These are phyloP conservation scores for Yamadazyma nakazawae DNA, from an alignment of 805 yeast genomes.

Conservation along the genomic window DNA sequence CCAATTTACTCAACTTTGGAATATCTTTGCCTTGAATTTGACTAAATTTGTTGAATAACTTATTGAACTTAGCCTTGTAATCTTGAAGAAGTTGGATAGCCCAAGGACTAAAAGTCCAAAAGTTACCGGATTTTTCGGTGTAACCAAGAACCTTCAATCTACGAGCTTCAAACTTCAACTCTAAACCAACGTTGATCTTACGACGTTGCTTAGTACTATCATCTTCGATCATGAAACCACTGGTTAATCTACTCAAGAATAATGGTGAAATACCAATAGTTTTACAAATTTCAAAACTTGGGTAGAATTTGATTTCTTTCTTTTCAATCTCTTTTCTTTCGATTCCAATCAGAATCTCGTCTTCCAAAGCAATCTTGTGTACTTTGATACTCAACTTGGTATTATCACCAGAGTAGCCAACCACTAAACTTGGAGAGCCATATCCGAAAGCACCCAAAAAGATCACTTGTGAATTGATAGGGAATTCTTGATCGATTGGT, in stretches of 20 bases:
- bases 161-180: constrained; percentile 75
- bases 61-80: constrained; percentile 61
- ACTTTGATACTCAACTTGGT: constrained; percentile 50
- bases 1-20: constrained; percentile 38
- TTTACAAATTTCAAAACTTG: constrained; percentile 63
- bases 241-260: constrained; percentile 73
- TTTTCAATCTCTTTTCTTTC: constrained; percentile 57
- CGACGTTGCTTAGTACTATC: constrained; percentile 42
- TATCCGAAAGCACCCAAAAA: constrained; percentile 85
- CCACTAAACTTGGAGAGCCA: constrained; percentile 72
- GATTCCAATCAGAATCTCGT: constrained; percentile 67
- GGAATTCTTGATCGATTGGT: constrained; percentile 81
- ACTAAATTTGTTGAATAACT: constrained; percentile 46
- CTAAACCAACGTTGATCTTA: constrained; percentile 72
- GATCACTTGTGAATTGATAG: constrained; percentile 64
- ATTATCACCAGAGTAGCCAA: constrained; percentile 49
- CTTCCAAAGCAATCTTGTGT: constrained; percentile 31
- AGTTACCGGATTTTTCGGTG: constrained; percentile 48
- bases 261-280: constrained; percentile 55
- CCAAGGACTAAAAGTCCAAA: constrained; percentile 80
- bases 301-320: constrained; percentile 54
- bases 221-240: constrained; percentile 61
- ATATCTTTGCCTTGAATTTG: constrained; percentile 23
- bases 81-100: constrained; percentile 65
- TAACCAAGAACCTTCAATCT: constrained; percentile 86